phyloP scores from a whole-genome alignment of 768 basidiomycete species.

The Termitomyces sp. region DNA sequence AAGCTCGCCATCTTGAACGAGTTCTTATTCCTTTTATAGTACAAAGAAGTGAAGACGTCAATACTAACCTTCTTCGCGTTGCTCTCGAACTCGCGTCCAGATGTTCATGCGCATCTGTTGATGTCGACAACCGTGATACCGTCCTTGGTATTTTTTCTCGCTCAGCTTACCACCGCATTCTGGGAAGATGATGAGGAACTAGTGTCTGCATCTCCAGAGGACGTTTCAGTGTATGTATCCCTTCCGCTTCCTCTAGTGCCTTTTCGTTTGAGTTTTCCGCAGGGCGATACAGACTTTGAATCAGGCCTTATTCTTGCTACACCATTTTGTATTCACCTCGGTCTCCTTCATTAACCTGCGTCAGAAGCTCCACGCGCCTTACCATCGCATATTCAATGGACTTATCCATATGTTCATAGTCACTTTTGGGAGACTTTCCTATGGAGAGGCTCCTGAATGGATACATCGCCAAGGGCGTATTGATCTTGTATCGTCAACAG shows the following conservation, averaged over 20 bases:
- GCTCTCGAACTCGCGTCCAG: conserved; percentile 37
- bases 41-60: conserved; percentile 28
- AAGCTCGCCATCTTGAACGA: neutral
- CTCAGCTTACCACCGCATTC: conserved; percentile 48
- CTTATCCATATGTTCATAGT: conserved; percentile 70
- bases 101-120: conserved; percentile 32
- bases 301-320: conserved; percentile 56
- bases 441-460: conserved; percentile 65
- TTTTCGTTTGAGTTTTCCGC: neutral
- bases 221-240: conserved; percentile 33
- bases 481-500: conserved; percentile 44
- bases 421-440: conserved; percentile 74
- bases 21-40: conserved; percentile 2
- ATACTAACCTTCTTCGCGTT: conserved; percentile 41
- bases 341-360: conserved; percentile 51
- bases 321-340: conserved; percentile 56
- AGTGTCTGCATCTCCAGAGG: conserved; percentile 29
- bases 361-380: conserved; percentile 53
- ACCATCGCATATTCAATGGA: conserved; percentile 55
- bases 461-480: conserved; percentile 35
- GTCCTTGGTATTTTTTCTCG: conserved; percentile 56
- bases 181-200: conserved; percentile 64
- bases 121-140: conserved; percentile 60
- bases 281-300: conserved; percentile 52
- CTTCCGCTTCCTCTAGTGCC: neutral